phyloP scores from a whole-genome alignment of 257 asterid genomes.

The Plantago ovata region DNA sequence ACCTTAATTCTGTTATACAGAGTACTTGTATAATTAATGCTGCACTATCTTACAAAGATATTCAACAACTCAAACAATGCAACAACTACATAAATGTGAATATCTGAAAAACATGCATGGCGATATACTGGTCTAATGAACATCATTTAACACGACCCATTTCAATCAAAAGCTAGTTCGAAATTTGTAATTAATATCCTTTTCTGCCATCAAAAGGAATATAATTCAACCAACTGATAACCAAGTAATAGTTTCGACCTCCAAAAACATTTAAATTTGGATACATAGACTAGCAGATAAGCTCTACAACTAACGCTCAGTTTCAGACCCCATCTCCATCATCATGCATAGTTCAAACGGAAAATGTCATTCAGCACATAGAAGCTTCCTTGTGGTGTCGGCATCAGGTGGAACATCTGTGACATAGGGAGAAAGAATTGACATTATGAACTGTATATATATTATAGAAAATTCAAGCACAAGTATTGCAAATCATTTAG shows the following conservation, averaged over 20 bases:
- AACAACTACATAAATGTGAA: neutral
- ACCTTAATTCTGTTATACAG: no score
- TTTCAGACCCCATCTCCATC: constrained; percentile 6
- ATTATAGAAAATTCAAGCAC: neutral
- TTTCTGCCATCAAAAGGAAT: constrained; percentile 31
- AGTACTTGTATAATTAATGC: no score
- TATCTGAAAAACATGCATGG: constrained; percentile 1
- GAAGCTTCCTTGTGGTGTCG: constrained; percentile 81
- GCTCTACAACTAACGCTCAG: constrained; percentile 22
- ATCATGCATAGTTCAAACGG: constrained; percentile 84
- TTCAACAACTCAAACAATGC: no score
- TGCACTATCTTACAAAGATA: no score
- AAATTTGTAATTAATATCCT: constrained; percentile 22
- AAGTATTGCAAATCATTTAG: no score
- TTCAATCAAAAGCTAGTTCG: constrained; percentile 20
- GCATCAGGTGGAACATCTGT: constrained; percentile 95
- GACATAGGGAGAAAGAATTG: neutral
- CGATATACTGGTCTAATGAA: constrained; percentile 6
- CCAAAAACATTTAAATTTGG: constrained; percentile 21
- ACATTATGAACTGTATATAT: neutral
- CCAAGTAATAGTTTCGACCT: constrained; percentile 22
- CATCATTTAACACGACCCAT: constrained; percentile 12
- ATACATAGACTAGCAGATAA: constrained; percentile 21
- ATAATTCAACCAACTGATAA: constrained; percentile 25
- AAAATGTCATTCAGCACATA: constrained; percentile 83